Percentiles rank a stretch among this genome's conserved stretches.
phyloP scores from a whole-genome alignment of 768 basidiomycete genomes.

The Leccinum fibrillosum region DNA sequence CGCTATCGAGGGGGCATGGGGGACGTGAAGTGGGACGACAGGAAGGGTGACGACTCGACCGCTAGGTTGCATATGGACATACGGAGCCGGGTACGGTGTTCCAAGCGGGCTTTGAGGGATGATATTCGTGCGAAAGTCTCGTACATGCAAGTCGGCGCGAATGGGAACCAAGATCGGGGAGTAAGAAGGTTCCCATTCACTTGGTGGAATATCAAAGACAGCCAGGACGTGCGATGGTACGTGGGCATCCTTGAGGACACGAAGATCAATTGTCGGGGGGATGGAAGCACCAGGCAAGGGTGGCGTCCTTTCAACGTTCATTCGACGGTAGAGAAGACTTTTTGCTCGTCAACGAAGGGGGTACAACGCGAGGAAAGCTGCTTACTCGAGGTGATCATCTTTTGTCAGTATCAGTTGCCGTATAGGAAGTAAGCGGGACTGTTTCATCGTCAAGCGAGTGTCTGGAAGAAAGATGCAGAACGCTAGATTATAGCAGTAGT shows the following conservation, averaged over 20 bases:
- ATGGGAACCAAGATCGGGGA: conserved; percentile 53
- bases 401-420: conserved; percentile 14
- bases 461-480: conserved; percentile 8
- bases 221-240: conserved; percentile 60
- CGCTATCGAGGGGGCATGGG: conserved; percentile 52
- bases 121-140: conserved; percentile 36
- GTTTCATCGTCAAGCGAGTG: conserved; percentile 18
- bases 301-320: conserved; percentile 32
- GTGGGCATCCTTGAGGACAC: conserved; percentile 41
- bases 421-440: conserved; percentile 26
- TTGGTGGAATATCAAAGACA: conserved; percentile 34
- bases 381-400: conserved; percentile 31
- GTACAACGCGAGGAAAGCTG: not conserved
- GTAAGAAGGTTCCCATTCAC: conserved; percentile 28
- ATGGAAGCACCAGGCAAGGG: conserved; percentile 27
- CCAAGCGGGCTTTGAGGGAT: conserved; percentile 33
- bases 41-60: conserved; percentile 46
- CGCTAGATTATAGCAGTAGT: conserved; percentile 9
- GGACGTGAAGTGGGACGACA: conserved; percentile 45
- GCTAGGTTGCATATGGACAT: conserved; percentile 13
- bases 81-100: conserved; percentile 33
- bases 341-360: conserved; percentile 7
- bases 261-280: conserved; percentile 47
- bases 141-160: conserved; percentile 43
- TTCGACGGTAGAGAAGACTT: conserved; percentile 31